Evolutionary conservation across 192 early-diverging fungal genomes (phyloP), one percentile per base, ranked within the genome.

Genomic region (Rhizoclosmatium sp.): DNA sequence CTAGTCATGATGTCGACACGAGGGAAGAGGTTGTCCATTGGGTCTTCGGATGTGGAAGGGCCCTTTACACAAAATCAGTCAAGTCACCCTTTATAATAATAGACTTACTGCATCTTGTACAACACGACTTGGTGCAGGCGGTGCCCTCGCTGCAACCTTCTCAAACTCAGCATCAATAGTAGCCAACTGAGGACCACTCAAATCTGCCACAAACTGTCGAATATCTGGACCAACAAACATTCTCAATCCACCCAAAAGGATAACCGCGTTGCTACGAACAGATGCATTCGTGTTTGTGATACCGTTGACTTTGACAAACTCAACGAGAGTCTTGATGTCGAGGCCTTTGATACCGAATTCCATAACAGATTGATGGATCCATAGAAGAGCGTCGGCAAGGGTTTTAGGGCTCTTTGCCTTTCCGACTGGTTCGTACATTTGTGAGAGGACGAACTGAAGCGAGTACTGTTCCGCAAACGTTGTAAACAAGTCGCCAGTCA

Each of bases 101-200:
- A 69, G 3, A 58, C 65, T 54, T 21, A 68, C 75, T 46, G 72
- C 61, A 59, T 51, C 46, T 31, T 39, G 67, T 49, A 70, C 68
- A 41, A 77, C 77, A 67, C 89, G 92, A n/a, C 88, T 82, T 12
- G 93, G 90, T 59, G 86, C 78, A 31, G 93, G 92, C 31, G 93
- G 91, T 16, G 89, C 84, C 81, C 89, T 69, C 3, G 76, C 89
- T 2, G 90, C 92, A 2, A 96, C 96, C 72, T 94, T 96, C 41
- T 93, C 94, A 79, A 99, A 97, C 80, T 99, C 98, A 44, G 93
- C 87, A 80, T 99, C 96, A 59, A 99, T 92, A 2, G 90, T 87
- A 44, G 94, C 91, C 70, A 98, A 73, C 40, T 96, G 82, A 64
- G 92, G 89, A 1, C 95, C 87, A 78, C 90, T 95, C 66, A 98